Base-by-base conservation (phyloP, 257 asterid genomes). In the Capsicum pubescens region DNA sequence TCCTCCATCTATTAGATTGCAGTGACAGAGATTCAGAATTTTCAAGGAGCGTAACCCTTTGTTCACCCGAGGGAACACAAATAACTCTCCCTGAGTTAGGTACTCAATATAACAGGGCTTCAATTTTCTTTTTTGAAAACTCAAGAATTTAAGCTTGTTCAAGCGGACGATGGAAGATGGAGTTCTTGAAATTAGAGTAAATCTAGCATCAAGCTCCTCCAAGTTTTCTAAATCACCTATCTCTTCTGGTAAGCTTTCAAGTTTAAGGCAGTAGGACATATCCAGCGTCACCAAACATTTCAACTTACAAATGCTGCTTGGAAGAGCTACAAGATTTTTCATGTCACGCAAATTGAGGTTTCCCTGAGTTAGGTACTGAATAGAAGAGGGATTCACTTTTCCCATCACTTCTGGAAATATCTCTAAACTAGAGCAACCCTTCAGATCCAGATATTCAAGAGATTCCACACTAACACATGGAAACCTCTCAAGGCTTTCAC, bases 121-220 rank as follows among this genome's bases (percentile, higher is more conserved):
- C 1, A 0, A 6, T 1, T n/a, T 8, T 3, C 0, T 59, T 8
- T 17, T 7, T 1, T 0, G 4, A 17, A 7, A 59, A 17, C 1
- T 59, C 66, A 59, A 59, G 12, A 2, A 7, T n/a, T n/a, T 59
- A 17, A 59, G 66, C 32, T 59, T 59, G 66, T 59, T 59, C 66
- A 59, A n/a, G 12, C 12, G 32, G 66, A 59, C 4, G 12, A 17
- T 59, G 66, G 32, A n/a, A 59, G 66, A 7, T 0, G 66, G 12
- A n/a, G 66, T 12, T 59, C 2, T 5, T 59, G 66, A 59, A 3
- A 17, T 59, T 17, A n/a, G 66, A 59, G 64, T 59, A 17, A 0
- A 0, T 0, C 3, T 16, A 4, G 66, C 32, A 59, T n/a, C 12
- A 17, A 59, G 66, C 12, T 0, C 2, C 66, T 15, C 67, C 36